Conservation (phyloP, 495 filamentous ascomycete species). For the Parathielavia hyrcaniae region DNA sequence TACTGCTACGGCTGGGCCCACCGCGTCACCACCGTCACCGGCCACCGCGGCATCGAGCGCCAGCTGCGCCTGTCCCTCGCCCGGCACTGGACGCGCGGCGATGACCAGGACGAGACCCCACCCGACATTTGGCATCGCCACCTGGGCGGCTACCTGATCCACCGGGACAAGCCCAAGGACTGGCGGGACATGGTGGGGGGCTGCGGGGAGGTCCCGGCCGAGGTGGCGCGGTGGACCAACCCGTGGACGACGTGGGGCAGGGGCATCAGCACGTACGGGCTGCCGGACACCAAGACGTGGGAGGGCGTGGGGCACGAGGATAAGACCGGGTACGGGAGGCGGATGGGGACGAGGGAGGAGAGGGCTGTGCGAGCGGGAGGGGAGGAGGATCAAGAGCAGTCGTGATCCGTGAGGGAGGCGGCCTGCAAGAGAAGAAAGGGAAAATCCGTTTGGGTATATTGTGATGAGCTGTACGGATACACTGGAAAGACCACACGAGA, state of each 20-base stretch:
- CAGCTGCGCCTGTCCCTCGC: constrained; percentile 28
- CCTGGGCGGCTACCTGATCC: constrained; percentile 30
- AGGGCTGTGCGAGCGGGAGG: constrained; percentile 8
- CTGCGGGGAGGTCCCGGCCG: constrained; percentile 19
- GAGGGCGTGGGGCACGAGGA: constrained; percentile 32
- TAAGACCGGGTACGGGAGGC: constrained; percentile 25
- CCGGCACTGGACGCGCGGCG: constrained; percentile 21
- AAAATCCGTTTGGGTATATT: constrained; percentile 16
- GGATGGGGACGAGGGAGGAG: constrained; percentile 18
- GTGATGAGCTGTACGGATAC: neutral
- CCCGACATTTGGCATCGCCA: constrained; percentile 32
- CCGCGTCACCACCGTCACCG: constrained; percentile 26
- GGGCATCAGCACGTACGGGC: constrained; percentile 31
- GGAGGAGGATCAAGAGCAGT: constrained; percentile 14
- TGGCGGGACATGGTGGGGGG: constrained; percentile 25
- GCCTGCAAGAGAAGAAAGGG: neutral
- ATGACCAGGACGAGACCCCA: constrained; percentile 13
- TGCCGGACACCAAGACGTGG: constrained; percentile 35
- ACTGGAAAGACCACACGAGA: neutral
- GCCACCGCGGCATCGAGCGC: constrained; percentile 31
- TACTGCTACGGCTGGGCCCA: constrained; percentile 32
- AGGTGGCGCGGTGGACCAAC: constrained; percentile 29
- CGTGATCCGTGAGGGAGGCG: constrained; percentile 1
- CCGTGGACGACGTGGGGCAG: constrained; percentile 34
- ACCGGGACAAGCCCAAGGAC: constrained; percentile 32